These are phyloP conservation scores for Juncus inflexus DNA, from an alignment of 176 grass and related monocot genomes.

Conservation along the genomic window DNA sequence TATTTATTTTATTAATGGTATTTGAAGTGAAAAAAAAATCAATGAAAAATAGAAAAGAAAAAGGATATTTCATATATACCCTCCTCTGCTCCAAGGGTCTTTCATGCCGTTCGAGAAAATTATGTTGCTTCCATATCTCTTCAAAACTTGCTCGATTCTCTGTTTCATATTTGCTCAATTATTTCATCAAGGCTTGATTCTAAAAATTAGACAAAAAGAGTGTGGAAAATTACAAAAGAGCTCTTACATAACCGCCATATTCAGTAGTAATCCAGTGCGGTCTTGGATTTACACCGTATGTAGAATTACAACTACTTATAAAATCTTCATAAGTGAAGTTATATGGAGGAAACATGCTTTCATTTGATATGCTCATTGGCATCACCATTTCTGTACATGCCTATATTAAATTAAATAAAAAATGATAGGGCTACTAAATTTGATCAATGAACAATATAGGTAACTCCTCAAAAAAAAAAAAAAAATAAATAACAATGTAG, in stretches of 20 bases:
- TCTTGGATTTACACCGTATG: slow-evolving; percentile 49
- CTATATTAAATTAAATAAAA: slow-evolving; percentile 30
- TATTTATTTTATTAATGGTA: background rate
- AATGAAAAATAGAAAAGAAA: slow-evolving; percentile 8
- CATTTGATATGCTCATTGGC: slow-evolving; percentile 57
- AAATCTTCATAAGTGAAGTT: slow-evolving; percentile 48
- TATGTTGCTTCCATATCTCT: slow-evolving; percentile 90
- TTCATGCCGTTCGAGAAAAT: slow-evolving; percentile 96
- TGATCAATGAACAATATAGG: background rate
- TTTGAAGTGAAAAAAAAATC: slow-evolving; percentile 13
- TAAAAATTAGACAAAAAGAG: background rate
- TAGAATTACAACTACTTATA: slow-evolving; percentile 32
- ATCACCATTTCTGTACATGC: slow-evolving; percentile 99
- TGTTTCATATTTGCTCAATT: slow-evolving; percentile 15
- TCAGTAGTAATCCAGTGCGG: slow-evolving; percentile 89
- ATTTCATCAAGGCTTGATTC: background rate
- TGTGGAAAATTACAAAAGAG: background rate
- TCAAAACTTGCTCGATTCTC: slow-evolving; percentile 77
- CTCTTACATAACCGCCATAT: slow-evolving; percentile 81
- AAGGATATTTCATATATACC: slow-evolving; percentile 37
- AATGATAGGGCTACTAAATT: background rate
- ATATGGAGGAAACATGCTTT: slow-evolving; percentile 78
- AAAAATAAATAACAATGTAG: too few species aligned
- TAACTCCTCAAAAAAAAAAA: too few species aligned
- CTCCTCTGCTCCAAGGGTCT: slow-evolving; percentile 91